Percentiles rank a stretch among this genome's conserved stretches.
Conservation (phyloP, 2,329 filamentous ascomycete species). For the Clonostachys chloroleuca region DNA sequence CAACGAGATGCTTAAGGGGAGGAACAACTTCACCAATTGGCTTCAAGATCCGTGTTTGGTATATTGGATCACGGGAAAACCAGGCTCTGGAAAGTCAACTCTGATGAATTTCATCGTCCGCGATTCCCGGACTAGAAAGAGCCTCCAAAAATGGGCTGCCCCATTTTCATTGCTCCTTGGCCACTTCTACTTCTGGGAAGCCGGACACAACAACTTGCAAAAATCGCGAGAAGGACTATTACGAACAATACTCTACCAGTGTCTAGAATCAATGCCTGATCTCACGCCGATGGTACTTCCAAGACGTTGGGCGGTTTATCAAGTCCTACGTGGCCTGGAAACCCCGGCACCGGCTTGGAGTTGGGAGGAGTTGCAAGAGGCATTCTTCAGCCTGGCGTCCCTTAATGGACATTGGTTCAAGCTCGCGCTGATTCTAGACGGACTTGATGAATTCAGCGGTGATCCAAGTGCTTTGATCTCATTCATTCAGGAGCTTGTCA, state of each 20-base stretch:
- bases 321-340: not conserved
- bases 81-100: conserved; percentile 37
- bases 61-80: conserved; percentile 35
- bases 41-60: conserved; percentile 1
- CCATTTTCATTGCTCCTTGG: conserved; percentile 17
- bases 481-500: conserved; percentile 2
- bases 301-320: not conserved
- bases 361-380: not conserved
- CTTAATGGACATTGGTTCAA: not conserved
- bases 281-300: conserved; percentile 1
- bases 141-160: conserved; percentile 25
- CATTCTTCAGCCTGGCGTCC: not conserved
- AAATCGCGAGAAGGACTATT: conserved; percentile 33
- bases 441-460: conserved; percentile 10
- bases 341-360: not conserved
- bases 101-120: conserved; percentile 33
- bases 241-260: conserved; percentile 8
- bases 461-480: conserved; percentile 1
- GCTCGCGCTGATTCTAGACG: conserved; percentile 10
- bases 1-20: conserved; percentile 12
- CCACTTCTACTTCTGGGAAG: conserved; percentile 34
- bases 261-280: not conserved
- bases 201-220: conserved; percentile 26
- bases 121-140: conserved; percentile 13
- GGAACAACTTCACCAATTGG: conserved; percentile 2